Percentiles rank a stretch among this genome's conserved stretches.
Conservation (phyloP, 805 yeast species). For the Candida krabiensis region DNA sequence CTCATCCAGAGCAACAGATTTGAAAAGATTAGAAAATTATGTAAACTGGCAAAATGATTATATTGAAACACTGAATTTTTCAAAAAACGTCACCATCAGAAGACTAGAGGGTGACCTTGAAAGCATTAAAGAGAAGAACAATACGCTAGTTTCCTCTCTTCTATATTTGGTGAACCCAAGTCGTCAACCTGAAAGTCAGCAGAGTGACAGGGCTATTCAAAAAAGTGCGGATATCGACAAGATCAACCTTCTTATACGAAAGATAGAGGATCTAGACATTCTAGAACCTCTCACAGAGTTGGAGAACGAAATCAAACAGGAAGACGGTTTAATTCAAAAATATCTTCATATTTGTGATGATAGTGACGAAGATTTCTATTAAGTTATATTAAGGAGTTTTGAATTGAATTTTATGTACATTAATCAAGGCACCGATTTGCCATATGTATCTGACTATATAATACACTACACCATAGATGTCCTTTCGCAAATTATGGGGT, state of each 20-base stretch:
- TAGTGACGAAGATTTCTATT: not conserved
- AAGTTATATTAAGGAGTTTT: not conserved
- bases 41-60: slow-evolving; percentile 27
- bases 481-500: too few species aligned
- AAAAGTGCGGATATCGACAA: slow-evolving; percentile 1
- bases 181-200: not conserved
- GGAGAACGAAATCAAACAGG: slow-evolving; percentile 10
- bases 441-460: too few species aligned
- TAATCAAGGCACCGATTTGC: slow-evolving; percentile 6
- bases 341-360: slow-evolving; percentile 2
- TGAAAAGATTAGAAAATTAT: slow-evolving; percentile 23
- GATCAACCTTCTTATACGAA: slow-evolving; percentile 10
- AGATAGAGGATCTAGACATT: slow-evolving; percentile 12
- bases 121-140: slow-evolving; percentile 10
- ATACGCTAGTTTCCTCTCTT: slow-evolving; percentile 7
- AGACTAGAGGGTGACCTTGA: slow-evolving; percentile 5
- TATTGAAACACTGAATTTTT: slow-evolving; percentile 21
- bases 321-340: slow-evolving; percentile 6
- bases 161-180: slow-evolving; percentile 3
- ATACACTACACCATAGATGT: too few species aligned
- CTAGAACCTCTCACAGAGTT: slow-evolving; percentile 8
- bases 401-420: not conserved
- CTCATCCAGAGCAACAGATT: slow-evolving; percentile 6
- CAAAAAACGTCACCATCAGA: slow-evolving; percentile 11
- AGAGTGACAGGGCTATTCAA: not conserved